These are phyloP conservation scores for Ascochyta rabiei DNA, from an alignment of 2,329 filamentous ascomycete genomes.

Conservation along the genomic window DNA sequence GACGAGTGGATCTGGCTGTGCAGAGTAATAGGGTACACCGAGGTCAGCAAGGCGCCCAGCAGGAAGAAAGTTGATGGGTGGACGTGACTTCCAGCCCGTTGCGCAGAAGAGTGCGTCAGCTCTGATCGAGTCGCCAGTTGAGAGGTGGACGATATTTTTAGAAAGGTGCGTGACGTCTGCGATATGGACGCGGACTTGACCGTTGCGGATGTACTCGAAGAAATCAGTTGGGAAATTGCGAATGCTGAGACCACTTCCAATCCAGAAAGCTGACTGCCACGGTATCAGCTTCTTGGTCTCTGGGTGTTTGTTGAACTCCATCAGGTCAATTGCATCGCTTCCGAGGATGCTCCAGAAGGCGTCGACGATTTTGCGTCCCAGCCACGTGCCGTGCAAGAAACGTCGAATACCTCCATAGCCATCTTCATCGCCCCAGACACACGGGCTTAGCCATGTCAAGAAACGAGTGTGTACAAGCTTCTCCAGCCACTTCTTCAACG, in stretches of 20 bases:
- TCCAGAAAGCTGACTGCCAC: conserved; percentile 56
- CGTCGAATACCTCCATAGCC: conserved; percentile 61
- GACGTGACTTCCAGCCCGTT: conserved; percentile 59
- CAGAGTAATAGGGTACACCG: conserved; percentile 51
- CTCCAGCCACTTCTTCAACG: conserved; percentile 71
- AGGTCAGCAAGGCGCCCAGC: conserved; percentile 38
- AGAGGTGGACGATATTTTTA: conserved; percentile 55
- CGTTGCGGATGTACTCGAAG: conserved; percentile 61
- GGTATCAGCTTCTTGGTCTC: conserved; percentile 52
- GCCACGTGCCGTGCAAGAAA: conserved; percentile 63
- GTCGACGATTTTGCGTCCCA: conserved; percentile 63
- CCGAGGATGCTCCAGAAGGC: conserved; percentile 63
- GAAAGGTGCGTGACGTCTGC: conserved; percentile 62
- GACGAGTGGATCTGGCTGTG: conserved; percentile 25
- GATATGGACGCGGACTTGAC: conserved; percentile 62
- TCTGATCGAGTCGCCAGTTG: conserved; percentile 52
- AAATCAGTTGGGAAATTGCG: conserved; percentile 65
- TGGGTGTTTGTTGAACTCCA: conserved; percentile 52
- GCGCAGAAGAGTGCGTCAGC: conserved; percentile 61
- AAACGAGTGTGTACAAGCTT: conserved; percentile 70
- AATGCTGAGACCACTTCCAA: conserved; percentile 63
- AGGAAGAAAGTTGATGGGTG: conserved; percentile 13
- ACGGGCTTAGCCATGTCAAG: conserved; percentile 76
- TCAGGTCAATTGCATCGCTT: conserved; percentile 58
- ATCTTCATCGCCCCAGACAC: conserved; percentile 70